phyloP scores from a whole-genome alignment of 2,329 filamentous ascomycete species.

The Neoarthrinium moseri region DNA sequence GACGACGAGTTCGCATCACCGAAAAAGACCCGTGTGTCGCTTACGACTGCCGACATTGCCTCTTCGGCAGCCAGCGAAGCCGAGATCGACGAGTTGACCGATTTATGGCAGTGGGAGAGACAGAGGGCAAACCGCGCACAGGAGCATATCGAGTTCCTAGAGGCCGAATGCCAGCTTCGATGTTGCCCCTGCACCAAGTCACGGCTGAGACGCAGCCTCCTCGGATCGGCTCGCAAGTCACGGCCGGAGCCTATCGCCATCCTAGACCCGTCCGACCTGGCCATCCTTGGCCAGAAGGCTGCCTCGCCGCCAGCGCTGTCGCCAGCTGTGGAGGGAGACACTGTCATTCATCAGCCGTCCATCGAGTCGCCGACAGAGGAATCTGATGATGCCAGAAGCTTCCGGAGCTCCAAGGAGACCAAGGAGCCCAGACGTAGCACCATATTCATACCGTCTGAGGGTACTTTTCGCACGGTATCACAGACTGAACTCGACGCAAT shows the following conservation, averaged over 20 bases:
- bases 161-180: slow-evolving; percentile 69
- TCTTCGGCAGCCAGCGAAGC: slow-evolving; percentile 55
- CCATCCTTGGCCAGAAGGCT: slow-evolving; percentile 38
- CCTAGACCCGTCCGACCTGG: slow-evolving; percentile 39
- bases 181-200: slow-evolving; percentile 60
- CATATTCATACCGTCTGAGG: slow-evolving; percentile 61
- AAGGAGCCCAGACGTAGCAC: slow-evolving; percentile 46
- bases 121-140: slow-evolving; percentile 66
- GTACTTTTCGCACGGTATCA: slow-evolving; percentile 61
- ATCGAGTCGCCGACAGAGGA: slow-evolving; percentile 26
- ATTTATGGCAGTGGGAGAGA: slow-evolving; percentile 55
- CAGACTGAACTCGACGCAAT: slow-evolving; percentile 49
- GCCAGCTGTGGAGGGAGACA: slow-evolving; percentile 15
- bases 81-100: slow-evolving; percentile 57
- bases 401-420: slow-evolving; percentile 31
- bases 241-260: slow-evolving; percentile 33
- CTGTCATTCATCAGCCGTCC: slow-evolving; percentile 6
- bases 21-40: slow-evolving; percentile 49
- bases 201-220: slow-evolving; percentile 25
- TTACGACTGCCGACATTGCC: slow-evolving; percentile 48
- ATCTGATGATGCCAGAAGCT: slow-evolving; percentile 13
- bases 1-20: slow-evolving; percentile 65
- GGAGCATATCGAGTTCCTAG: slow-evolving; percentile 73
- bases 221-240: slow-evolving; percentile 32
- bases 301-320: slow-evolving; percentile 27